Evolutionary conservation across 495 filamentous ascomycete species (phyloP).

Genomic region (Penicillium silybi): DNA sequence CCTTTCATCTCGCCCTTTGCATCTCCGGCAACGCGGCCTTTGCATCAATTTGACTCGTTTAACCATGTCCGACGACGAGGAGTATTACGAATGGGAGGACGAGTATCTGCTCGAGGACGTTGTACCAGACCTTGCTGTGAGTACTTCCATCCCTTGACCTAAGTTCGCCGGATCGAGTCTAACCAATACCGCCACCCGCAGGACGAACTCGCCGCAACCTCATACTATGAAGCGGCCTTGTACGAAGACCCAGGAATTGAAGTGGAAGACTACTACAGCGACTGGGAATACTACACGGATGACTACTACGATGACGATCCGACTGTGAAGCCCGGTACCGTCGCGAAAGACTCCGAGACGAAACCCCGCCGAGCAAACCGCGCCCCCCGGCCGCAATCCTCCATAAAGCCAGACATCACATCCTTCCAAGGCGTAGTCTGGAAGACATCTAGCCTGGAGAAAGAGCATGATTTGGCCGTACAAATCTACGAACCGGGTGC

Average conservation of each 20-base stretch:
- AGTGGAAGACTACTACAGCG: slow-evolving; percentile 41
- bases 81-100: slow-evolving; percentile 45
- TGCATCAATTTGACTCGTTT: neutral
- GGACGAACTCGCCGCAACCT: slow-evolving; percentile 47
- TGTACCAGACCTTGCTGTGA: slow-evolving; percentile 39
- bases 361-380: slow-evolving; percentile 12
- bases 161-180: neutral
- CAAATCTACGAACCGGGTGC: slow-evolving; percentile 37
- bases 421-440: slow-evolving; percentile 42
- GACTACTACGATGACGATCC: slow-evolving; percentile 50
- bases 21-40: neutral
- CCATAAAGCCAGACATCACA: slow-evolving; percentile 16
- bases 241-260: slow-evolving; percentile 42
- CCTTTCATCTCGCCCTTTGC: neutral
- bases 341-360: slow-evolving; percentile 9
- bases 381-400: slow-evolving; percentile 3
- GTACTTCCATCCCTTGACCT: slow-evolving; percentile 4
- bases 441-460: slow-evolving; percentile 25
- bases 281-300: slow-evolving; percentile 50
- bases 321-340: slow-evolving; percentile 16
- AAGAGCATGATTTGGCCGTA: slow-evolving; percentile 23
- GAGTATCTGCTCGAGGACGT: slow-evolving; percentile 43
- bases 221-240: slow-evolving; percentile 40
- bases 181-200: slow-evolving; percentile 5
- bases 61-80: slow-evolving; percentile 50